Evolutionary conservation across 2,329 filamentous ascomycete species (phyloP).

Genomic region (Monilinia polystroma): DNA sequence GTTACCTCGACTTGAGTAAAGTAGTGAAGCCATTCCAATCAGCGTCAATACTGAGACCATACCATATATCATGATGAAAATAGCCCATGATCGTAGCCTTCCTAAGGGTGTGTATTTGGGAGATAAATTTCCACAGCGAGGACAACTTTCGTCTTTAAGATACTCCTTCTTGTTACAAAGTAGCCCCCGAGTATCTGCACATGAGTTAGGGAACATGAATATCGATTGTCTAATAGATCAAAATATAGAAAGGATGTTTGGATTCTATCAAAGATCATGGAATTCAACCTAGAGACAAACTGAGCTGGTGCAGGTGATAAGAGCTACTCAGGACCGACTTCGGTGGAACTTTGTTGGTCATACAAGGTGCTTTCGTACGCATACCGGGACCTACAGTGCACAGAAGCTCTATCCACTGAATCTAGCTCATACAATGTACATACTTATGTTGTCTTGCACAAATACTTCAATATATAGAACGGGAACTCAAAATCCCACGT

Average conservation of each 20-base stretch:
- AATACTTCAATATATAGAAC: neutral
- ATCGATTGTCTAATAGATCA: neutral
- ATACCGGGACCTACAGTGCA: neutral
- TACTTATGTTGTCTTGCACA: neutral
- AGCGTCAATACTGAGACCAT: neutral
- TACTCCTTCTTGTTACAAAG: neutral
- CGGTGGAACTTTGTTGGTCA: slow-evolving; percentile 1
- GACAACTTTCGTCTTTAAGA: neutral
- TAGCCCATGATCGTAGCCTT: neutral
- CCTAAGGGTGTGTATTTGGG: neutral
- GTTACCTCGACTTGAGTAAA: slow-evolving; percentile 7
- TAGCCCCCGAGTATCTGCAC: neutral
- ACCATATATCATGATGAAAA: neutral
- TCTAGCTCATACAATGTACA: neutral
- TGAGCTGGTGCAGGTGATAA: slow-evolving; percentile 1
- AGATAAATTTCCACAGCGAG: neutral
- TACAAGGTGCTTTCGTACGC: neutral
- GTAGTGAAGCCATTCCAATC: slow-evolving; percentile 13
- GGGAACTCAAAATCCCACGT: neutral
- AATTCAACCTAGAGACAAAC: neutral
- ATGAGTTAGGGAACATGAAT: neutral
- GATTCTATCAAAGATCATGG: neutral
- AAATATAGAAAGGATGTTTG: neutral
- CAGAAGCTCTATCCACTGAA: neutral
- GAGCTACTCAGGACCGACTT: slow-evolving; percentile 5